Evolutionary conservation across 1,139 yeast genomes (phyloP), one percentile per base, ranked within the genome.

Genomic region (Hanseniaspora uvarum): DNA sequence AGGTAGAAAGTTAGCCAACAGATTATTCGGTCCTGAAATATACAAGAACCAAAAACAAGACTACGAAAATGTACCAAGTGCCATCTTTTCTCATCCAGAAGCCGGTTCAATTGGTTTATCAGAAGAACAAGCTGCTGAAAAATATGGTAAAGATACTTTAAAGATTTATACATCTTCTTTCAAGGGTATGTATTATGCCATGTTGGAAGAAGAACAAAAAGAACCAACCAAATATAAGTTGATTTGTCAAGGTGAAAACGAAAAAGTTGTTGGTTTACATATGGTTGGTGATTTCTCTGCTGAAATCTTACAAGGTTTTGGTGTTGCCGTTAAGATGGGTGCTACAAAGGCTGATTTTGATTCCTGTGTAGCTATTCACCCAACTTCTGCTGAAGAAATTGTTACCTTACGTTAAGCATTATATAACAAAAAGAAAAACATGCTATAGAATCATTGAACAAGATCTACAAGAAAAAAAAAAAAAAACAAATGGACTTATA

Each of bases 251-350:
- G 95, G 96, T 16, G 72, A 77, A 46, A 81, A 86, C 46, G 98
- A 92, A 69, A 89, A 87, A 70, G 95, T 92, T 54, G 94, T 94
- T 58, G 99, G 99, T 40, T 73, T 92, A 62, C 98, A 92, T 68
- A 71, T 92, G 56, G 85, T 89, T 59, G 99, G 99, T 57, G 96
- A 88, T 64, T 71, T 79, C 12, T 81, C 94, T 58, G 80, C 95
- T 39, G 99, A 92, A 70, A 88, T 94, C 58, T 77, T 92, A 62
- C 99, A 92, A 75, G 99, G 98, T 37, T 92, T 92, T 65, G 98
- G 97, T 56, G 98, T 88, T 54, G 98, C 98, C 56, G 74, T 92
- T 60, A 88, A 88, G 72, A 86, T 86, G 95, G 98, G 98, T 39
- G 98, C 98, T 46, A 92, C 98, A 47, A 92, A 92, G 75, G 79